Evolutionary conservation across 2,329 filamentous ascomycete genomes (phyloP).

Genomic region (Cyphellophora europaea): DNA sequence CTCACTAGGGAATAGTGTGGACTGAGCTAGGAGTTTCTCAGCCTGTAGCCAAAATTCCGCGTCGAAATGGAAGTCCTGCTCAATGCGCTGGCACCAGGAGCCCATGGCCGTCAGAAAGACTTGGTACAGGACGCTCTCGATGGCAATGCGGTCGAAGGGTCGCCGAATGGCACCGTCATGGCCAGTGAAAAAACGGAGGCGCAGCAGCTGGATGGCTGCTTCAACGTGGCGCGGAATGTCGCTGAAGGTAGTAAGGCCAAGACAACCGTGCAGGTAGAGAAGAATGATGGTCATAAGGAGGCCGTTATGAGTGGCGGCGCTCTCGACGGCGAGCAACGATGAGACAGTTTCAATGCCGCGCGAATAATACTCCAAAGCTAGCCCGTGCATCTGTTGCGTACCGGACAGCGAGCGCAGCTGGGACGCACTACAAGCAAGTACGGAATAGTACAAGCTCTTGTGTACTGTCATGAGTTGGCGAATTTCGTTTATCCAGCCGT

Average conservation of each 20-base stretch:
- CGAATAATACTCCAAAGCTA: slow-evolving; percentile 11
- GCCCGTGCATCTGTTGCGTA: slow-evolving; percentile 10
- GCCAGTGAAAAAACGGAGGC: slow-evolving; percentile 6
- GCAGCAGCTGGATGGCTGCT: slow-evolving; percentile 10
- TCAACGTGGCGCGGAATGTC: slow-evolving; percentile 12
- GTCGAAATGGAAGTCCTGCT: slow-evolving; percentile 8
- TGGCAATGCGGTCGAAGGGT: slow-evolving; percentile 11
- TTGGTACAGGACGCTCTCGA: slow-evolving; percentile 12
- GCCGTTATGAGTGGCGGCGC: slow-evolving; percentile 7
- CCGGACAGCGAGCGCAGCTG: slow-evolving; percentile 10
- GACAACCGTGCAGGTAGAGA: slow-evolving; percentile 12
- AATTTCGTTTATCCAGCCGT: slow-evolving; percentile 11
- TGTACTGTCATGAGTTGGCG: slow-evolving; percentile 8
- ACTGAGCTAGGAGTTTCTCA: slow-evolving; percentile 7
- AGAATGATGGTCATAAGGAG: slow-evolving; percentile 10
- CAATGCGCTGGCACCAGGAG: slow-evolving; percentile 7
- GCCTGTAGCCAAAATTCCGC: slow-evolving; percentile 9
- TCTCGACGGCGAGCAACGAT: slow-evolving; percentile 4
- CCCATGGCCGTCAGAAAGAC: slow-evolving; percentile 10
- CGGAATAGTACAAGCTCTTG: slow-evolving; percentile 8
- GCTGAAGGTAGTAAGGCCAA: slow-evolving; percentile 10
- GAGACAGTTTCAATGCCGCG: slow-evolving; percentile 8
- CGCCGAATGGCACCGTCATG: slow-evolving; percentile 3
- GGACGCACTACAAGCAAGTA: slow-evolving; percentile 9
- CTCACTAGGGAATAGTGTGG: slow-evolving; percentile 7